Percentiles rank a stretch among this genome's conserved stretches.
These are phyloP conservation scores for Stereum hirsutum DNA, from an alignment of 1,284 basidiomycete species.

Conservation along the genomic window DNA sequence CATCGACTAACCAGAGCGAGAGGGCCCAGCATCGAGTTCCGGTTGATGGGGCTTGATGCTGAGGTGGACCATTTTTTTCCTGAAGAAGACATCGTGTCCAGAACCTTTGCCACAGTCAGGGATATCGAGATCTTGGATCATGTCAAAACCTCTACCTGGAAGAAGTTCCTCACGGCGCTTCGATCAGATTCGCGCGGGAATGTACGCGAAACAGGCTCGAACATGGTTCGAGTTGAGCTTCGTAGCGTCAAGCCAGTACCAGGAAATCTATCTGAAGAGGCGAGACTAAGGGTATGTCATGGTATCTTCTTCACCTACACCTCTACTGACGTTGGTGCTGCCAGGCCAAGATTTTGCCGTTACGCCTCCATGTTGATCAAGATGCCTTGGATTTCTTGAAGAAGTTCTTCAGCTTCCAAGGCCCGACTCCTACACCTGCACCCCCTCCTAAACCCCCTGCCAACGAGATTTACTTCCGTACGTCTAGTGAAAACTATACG, in stretches of 20 bases:
- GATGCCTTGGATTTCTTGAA: slow-evolving; percentile 98
- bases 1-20: slow-evolving; percentile 71
- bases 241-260: slow-evolving; percentile 64
- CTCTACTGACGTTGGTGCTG: slow-evolving; percentile 1
- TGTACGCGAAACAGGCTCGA: slow-evolving; percentile 79
- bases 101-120: slow-evolving; percentile 55
- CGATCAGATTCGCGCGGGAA: slow-evolving; percentile 78
- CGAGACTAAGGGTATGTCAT: slow-evolving; percentile 64
- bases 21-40: slow-evolving; percentile 80
- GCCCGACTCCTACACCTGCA: slow-evolving; percentile 35
- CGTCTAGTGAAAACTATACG: slow-evolving; percentile 13
- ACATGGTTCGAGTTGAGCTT: slow-evolving; percentile 89
- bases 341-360: slow-evolving; percentile 81
- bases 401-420: slow-evolving; percentile 88
- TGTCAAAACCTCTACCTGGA: slow-evolving; percentile 98
- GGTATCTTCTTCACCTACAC: background rate
- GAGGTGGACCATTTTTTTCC: slow-evolving; percentile 61
- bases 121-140: slow-evolving; percentile 92
- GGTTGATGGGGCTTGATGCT: slow-evolving; percentile 53
- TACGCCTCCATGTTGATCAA: slow-evolving; percentile 93
- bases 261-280: slow-evolving; percentile 65
- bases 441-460: slow-evolving; percentile 18
- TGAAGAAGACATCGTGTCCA: slow-evolving; percentile 50
- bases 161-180: slow-evolving; percentile 87
- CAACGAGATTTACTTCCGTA: slow-evolving; percentile 70